Conservation (phyloP, 805 yeast genomes). For the Sungouiozyma intestinalis region DNA sequence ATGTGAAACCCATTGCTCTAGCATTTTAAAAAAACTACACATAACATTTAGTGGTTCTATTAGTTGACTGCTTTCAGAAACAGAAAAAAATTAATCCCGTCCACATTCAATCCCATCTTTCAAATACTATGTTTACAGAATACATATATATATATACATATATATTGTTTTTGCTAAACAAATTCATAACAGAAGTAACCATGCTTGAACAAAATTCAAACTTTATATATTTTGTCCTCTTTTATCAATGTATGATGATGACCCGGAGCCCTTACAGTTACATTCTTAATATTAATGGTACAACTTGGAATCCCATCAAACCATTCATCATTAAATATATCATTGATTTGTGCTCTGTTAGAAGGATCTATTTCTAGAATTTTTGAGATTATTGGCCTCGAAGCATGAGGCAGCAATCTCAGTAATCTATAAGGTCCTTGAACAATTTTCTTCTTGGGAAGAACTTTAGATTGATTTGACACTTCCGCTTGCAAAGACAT, state of each 20-base stretch:
- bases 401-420: conserved; percentile 74
- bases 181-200: no score
- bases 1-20: no score
- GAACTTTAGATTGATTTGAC: conserved; percentile 6
- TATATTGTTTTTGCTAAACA: no score
- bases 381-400: conserved; percentile 61
- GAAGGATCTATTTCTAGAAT: conserved; percentile 55
- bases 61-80: no score
- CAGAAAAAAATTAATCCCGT: no score
- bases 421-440: conserved; percentile 78
- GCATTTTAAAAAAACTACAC: no score
- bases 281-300: conserved; percentile 37
- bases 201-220: no score
- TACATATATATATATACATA: no score
- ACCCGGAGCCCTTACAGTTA: conserved; percentile 34
- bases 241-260: conserved; percentile 42
- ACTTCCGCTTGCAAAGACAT: conserved; percentile 1
- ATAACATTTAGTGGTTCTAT: no score
- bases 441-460: conserved; percentile 41
- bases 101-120: no score
- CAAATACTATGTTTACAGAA: no score
- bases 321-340: conserved; percentile 63
- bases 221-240: conserved; percentile 38
- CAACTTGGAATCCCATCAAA: conserved; percentile 51
- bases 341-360: conserved; percentile 56